Percentiles rank a stretch among this genome's conserved stretches.
phyloP scores from a whole-genome alignment of 2,329 filamentous ascomycete genomes.

The Aspergillus sp. region DNA sequence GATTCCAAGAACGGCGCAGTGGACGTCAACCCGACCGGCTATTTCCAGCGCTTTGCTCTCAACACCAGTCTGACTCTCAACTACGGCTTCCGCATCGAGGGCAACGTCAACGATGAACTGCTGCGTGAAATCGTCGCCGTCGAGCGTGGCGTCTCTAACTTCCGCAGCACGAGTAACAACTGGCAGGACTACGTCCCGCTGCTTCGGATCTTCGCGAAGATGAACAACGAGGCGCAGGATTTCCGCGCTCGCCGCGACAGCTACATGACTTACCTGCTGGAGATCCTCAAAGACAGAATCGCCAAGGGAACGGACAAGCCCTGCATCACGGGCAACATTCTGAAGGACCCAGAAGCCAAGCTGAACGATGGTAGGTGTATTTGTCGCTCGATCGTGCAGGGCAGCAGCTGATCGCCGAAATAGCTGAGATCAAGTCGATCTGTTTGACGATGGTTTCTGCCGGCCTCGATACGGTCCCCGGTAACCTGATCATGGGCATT shows the following conservation, averaged over 20 bases:
- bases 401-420: conserved; percentile 20
- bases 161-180: conserved; percentile 71
- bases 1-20: conserved; percentile 53
- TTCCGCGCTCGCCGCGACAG: conserved; percentile 60
- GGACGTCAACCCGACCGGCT: conserved; percentile 61
- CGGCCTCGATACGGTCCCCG: conserved; percentile 71
- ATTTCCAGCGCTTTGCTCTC: conserved; percentile 66
- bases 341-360: conserved; percentile 61
- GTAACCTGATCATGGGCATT: conserved; percentile 69
- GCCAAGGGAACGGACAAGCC: conserved; percentile 55
- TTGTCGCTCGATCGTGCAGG: background rate
- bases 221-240: conserved; percentile 53
- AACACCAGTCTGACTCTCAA: conserved; percentile 71
- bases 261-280: conserved; percentile 52
- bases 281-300: conserved; percentile 53
- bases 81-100: conserved; percentile 68
- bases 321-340: conserved; percentile 60
- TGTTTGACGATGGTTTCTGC: conserved; percentile 75
- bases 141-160: conserved; percentile 65
- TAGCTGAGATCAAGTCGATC: conserved; percentile 69
- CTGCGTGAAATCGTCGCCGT: conserved; percentile 66
- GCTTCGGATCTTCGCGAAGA: conserved; percentile 54
- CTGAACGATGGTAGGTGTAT: conserved; percentile 50
- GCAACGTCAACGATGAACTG: conserved; percentile 56
- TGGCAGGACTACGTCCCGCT: conserved; percentile 79